Evolutionary conservation across 2,329 filamentous ascomycete genomes (phyloP).

Genomic region (Fusarium abutilonis): DNA sequence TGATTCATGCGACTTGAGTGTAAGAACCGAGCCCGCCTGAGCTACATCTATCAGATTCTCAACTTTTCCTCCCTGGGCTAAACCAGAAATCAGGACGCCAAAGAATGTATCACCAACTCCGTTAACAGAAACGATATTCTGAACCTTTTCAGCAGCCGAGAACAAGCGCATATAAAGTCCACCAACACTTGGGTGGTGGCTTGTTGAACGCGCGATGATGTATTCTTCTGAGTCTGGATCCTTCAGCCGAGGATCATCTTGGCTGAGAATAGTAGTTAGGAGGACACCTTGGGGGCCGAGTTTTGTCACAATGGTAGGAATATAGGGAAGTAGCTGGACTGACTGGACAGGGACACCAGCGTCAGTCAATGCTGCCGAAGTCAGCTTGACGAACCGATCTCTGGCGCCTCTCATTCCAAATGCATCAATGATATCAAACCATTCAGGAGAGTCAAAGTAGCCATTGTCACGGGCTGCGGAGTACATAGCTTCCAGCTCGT

Average conservation of each 20-base stretch:
- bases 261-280: conserved; percentile 74
- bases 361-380: conserved; percentile 74
- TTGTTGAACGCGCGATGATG: conserved; percentile 72
- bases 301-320: conserved; percentile 86
- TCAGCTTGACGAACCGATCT: conserved; percentile 75
- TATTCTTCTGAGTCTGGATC: conserved; percentile 72
- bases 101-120: conserved; percentile 94
- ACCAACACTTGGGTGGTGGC: conserved; percentile 65
- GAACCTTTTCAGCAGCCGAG: conserved; percentile 71
- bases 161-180: conserved; percentile 85
- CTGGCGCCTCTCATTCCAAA: conserved; percentile 80
- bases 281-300: conserved; percentile 80
- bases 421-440: conserved; percentile 83
- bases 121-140: conserved; percentile 87
- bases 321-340: conserved; percentile 86
- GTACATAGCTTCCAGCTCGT: conserved; percentile 86
- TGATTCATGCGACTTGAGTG: conserved; percentile 77
- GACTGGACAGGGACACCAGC: conserved; percentile 84
- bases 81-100: conserved; percentile 81
- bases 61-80: conserved; percentile 68
- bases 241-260: conserved; percentile 73
- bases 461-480: conserved; percentile 70
- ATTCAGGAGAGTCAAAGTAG: conserved; percentile 74
- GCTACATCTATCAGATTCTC: conserved; percentile 78
- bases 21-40: conserved; percentile 82